Evolutionary conservation across 2,329 filamentous ascomycete species (phyloP).

Genomic region (Xylogone sp.): DNA sequence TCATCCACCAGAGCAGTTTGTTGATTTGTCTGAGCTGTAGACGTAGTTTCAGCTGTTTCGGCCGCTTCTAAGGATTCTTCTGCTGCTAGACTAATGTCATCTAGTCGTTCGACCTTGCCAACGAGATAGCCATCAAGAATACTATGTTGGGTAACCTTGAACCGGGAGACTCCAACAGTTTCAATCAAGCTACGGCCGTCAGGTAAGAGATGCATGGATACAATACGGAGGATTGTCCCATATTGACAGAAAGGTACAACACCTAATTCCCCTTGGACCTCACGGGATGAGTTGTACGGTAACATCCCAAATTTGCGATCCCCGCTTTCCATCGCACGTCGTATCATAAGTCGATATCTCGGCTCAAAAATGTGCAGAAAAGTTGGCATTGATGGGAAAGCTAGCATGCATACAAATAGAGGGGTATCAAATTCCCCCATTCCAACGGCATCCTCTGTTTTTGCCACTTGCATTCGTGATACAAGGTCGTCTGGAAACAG

Average conservation of each 20-base stretch:
- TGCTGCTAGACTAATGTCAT: conserved; percentile 77
- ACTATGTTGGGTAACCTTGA: conserved; percentile 63
- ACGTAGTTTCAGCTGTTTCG: conserved; percentile 46
- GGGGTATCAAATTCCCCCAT: conserved; percentile 59
- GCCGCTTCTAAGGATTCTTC: conserved; percentile 73
- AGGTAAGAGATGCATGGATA: conserved; percentile 67
- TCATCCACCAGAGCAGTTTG: conserved; percentile 14
- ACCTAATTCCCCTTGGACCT: conserved; percentile 49
- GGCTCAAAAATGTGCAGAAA: conserved; percentile 91
- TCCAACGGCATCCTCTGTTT: conserved; percentile 53
- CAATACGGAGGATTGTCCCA: conserved; percentile 74
- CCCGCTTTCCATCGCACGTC: conserved; percentile 65
- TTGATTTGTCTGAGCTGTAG: conserved; percentile 11
- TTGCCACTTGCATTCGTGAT: conserved; percentile 47
- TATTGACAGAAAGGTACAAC: conserved; percentile 62
- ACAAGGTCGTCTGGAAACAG: conserved; percentile 68
- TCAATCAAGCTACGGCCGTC: conserved; percentile 83
- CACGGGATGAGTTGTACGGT: conserved; percentile 56
- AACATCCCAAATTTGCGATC: conserved; percentile 83
- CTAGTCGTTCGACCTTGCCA: conserved; percentile 70
- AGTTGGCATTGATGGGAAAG: conserved; percentile 79
- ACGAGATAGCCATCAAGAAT: conserved; percentile 74
- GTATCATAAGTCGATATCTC: conserved; percentile 87
- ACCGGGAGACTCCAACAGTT: conserved; percentile 71
- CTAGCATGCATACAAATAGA: conserved; percentile 77